Percentiles rank a stretch among this genome's conserved stretches.
These are phyloP conservation scores for Neonectria coccinea DNA, from an alignment of 2,329 filamentous ascomycete species.

Conservation along the genomic window DNA sequence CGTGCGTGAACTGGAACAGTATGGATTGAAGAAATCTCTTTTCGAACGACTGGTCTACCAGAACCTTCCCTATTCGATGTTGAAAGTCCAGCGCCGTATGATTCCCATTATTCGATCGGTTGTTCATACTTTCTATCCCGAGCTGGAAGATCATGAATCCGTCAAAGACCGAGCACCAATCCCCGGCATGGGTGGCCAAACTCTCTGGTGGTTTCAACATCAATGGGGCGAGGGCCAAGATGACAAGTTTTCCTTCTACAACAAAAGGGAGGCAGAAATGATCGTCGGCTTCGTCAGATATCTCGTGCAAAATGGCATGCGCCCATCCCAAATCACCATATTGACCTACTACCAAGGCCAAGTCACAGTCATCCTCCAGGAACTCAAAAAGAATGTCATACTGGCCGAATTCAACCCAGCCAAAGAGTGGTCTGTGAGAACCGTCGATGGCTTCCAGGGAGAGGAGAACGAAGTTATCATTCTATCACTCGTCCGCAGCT, in stretches of 20 bases:
- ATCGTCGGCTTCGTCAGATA: slow-evolving; percentile 78
- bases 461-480: slow-evolving; percentile 90
- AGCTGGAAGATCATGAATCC: slow-evolving; percentile 57
- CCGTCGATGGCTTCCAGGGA: slow-evolving; percentile 90
- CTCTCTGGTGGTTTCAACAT: slow-evolving; percentile 60
- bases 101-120: slow-evolving; percentile 58
- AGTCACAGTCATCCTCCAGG: slow-evolving; percentile 70
- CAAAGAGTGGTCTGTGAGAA: slow-evolving; percentile 71
- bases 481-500: slow-evolving; percentile 83
- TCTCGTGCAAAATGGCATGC: slow-evolving; percentile 74
- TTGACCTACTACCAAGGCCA: slow-evolving; percentile 93
- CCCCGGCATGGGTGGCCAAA: slow-evolving; percentile 57
- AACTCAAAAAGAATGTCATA: slow-evolving; percentile 53
- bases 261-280: slow-evolving; percentile 80
- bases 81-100: slow-evolving; percentile 76
- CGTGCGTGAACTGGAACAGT: slow-evolving; percentile 66
- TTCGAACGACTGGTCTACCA: slow-evolving; percentile 83
- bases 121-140: slow-evolving; percentile 61
- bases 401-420: slow-evolving; percentile 42
- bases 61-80: slow-evolving; percentile 69
- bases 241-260: slow-evolving; percentile 73
- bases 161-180: slow-evolving; percentile 56
- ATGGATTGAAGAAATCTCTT: slow-evolving; percentile 77
- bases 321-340: slow-evolving; percentile 75
- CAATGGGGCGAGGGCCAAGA: slow-evolving; percentile 73